Base-by-base conservation (phyloP, 2,329 filamentous ascomycete genomes). In the Amauroascus niger region DNA sequence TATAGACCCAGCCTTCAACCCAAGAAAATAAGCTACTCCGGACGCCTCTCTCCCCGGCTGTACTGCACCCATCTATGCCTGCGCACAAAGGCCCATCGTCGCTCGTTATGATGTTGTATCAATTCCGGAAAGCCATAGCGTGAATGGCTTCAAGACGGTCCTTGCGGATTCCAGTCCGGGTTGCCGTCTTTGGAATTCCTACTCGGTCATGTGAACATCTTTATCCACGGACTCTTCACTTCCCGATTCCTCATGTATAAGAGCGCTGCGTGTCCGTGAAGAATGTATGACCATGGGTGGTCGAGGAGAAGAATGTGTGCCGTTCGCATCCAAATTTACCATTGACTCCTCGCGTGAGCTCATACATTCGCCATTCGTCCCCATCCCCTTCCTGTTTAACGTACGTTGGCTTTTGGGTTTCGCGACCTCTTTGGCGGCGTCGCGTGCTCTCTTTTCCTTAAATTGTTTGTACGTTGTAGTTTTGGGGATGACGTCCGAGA, bases 401-500 rank as follows among this genome's bases (percentile, higher is more conserved):
- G 66, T 71, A 49, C 65, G 65, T 52, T 71, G 69, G 52, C 66
- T 67, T 58, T 69, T 71, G 58, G 70, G 67, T 50, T 66, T 60
- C n/a, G 58, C 62, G 39, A 57, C 61, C 45, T 64, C 64, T 22
- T 60, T 62, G 20, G 59, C 56, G 16, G 62, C 61, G 48, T 72
- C 69, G 55, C 67, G 70, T 8, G 68, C 69, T 18, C 53, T 32
- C 28, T 58, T 80, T 63, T 82, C 82, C 73, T 89, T 91, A 71
- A 86, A 80, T 61, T 87, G 80, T 66, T 86, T 87, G 74, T 83
- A 94, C 14, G 87, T 83, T 5, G 84, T 80, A 1, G 90, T 96
- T 67, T 86, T 86, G 54, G 93, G 93, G 35, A 96, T 86, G 24
- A 95, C 81, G 69, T 98, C 93, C 58, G 86, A 79, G 13, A 98